Conservation (phyloP, 2,329 filamentous ascomycete genomes). For the Nigrospora oryzae region DNA sequence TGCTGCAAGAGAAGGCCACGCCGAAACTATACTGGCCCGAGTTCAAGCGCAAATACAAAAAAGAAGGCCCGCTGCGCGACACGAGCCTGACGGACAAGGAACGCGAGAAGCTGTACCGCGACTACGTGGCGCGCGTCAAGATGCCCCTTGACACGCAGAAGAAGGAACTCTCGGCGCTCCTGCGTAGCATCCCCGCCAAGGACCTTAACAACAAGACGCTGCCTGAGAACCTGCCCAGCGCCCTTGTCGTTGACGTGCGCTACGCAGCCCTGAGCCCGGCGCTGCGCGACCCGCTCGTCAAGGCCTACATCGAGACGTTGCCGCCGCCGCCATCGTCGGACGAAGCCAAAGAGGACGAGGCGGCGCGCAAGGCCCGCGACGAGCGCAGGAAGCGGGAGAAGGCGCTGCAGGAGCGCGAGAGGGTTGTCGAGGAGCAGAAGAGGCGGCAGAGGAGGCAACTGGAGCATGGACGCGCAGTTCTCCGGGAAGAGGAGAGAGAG, state of each 20-base stretch:
- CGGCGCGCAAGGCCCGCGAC: conserved; percentile 36
- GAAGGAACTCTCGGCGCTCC: conserved; percentile 56
- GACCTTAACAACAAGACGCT: conserved; percentile 52
- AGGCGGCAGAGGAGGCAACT: conserved; percentile 49
- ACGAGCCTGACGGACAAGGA: conserved; percentile 64
- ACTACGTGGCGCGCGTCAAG: conserved; percentile 61
- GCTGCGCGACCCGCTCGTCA: conserved; percentile 55
- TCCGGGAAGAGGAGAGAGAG: conserved; percentile 60
- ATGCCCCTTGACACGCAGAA: conserved; percentile 59
- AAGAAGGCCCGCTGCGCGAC: conserved; percentile 73
- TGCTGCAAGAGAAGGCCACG: conserved; percentile 74
- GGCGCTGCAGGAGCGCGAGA: conserved; percentile 58
- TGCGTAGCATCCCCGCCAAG: conserved; percentile 51
- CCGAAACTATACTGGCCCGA: conserved; percentile 96
- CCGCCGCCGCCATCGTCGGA: conserved; percentile 44
- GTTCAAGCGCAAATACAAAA: conserved; percentile 85
- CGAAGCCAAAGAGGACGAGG: conserved; percentile 39
- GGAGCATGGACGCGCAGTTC: conserved; percentile 48
- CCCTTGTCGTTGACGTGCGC: conserved; percentile 57
- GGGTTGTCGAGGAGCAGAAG: conserved; percentile 55
- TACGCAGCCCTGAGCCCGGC: conserved; percentile 58
- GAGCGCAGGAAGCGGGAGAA: conserved; percentile 53
- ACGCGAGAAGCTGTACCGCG: conserved; percentile 70
- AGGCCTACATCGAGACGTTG: conserved; percentile 57
- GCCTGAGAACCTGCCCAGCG: conserved; percentile 48